phyloP scores from a whole-genome alignment of 2,329 filamentous ascomycete species.

The Chrysoporthe deuterocubensis region DNA sequence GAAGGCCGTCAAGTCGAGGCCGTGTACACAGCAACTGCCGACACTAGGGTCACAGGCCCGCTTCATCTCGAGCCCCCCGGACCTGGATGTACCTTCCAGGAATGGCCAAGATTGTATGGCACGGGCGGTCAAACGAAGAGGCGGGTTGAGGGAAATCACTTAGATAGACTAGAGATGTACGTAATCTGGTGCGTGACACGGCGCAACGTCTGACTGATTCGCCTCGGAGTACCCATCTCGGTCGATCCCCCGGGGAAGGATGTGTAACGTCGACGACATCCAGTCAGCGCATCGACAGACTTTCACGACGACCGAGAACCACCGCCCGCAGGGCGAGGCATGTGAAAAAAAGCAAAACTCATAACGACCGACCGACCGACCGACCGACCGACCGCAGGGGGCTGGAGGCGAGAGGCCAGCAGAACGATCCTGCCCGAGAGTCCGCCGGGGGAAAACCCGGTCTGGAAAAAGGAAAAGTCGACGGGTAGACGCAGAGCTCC shows the following conservation, averaged over 20 bases:
- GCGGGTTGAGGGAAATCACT: not conserved
- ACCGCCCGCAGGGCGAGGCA: too few species aligned
- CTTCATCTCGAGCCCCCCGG: not conserved
- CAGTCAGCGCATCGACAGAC: not conserved
- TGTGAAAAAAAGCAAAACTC: not conserved
- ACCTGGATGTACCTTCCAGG: not conserved
- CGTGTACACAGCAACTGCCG: not conserved
- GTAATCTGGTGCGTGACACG: slow-evolving; percentile 1
- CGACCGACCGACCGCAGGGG: too few species aligned
- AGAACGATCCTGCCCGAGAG: too few species aligned
- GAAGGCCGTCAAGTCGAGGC: not conserved
- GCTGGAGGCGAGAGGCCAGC: too few species aligned
- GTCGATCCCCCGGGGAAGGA: not conserved
- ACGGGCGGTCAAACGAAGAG: not conserved
- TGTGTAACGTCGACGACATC: not conserved
- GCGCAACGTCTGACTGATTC: not conserved
- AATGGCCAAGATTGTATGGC: not conserved
- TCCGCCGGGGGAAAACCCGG: too few species aligned
- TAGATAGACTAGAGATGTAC: not conserved
- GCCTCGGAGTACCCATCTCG: not conserved
- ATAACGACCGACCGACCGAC: too few species aligned
- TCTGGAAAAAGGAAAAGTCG: too few species aligned
- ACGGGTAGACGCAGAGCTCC: too few species aligned
- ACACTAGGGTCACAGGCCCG: not conserved
- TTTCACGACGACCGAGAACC: too few species aligned